phyloP scores from a whole-genome alignment of 495 filamentous ascomycete genomes.

The Aspergillus taichungensis region DNA sequence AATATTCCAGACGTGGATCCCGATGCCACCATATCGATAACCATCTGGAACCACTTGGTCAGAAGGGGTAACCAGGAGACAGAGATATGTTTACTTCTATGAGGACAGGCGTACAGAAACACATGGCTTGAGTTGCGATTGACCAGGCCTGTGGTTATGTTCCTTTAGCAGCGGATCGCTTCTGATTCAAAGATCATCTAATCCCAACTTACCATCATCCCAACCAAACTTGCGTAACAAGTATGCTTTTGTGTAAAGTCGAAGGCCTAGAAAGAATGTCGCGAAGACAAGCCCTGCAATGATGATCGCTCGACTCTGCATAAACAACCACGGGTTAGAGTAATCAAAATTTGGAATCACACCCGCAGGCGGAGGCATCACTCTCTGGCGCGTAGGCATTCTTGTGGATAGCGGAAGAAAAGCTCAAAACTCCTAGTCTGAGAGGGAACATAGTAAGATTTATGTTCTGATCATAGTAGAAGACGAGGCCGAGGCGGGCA shows the following conservation, averaged over 20 bases:
- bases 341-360: neutral
- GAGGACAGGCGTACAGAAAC: neutral
- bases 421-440: too few relatives aligned
- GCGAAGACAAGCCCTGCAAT: neutral
- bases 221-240: conserved; percentile 1
- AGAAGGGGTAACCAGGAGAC: neutral
- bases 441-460: too few relatives aligned
- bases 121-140: neutral
- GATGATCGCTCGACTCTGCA: neutral
- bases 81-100: neutral
- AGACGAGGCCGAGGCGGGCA: too few relatives aligned
- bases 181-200: neutral
- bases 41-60: neutral
- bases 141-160: neutral
- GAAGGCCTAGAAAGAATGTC: neutral
- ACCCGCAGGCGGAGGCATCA: neutral
- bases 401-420: too few relatives aligned
- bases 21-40: conserved; percentile 6
- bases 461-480: too few relatives aligned
- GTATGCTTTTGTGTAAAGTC: conserved; percentile 1
- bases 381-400: neutral
- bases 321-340: neutral
- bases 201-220: conserved; percentile 1
- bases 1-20: conserved; percentile 12
- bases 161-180: neutral